phyloP scores from a whole-genome alignment of 371 early-diverging fungal species.

The Dinochytrium kinnereticum region DNA sequence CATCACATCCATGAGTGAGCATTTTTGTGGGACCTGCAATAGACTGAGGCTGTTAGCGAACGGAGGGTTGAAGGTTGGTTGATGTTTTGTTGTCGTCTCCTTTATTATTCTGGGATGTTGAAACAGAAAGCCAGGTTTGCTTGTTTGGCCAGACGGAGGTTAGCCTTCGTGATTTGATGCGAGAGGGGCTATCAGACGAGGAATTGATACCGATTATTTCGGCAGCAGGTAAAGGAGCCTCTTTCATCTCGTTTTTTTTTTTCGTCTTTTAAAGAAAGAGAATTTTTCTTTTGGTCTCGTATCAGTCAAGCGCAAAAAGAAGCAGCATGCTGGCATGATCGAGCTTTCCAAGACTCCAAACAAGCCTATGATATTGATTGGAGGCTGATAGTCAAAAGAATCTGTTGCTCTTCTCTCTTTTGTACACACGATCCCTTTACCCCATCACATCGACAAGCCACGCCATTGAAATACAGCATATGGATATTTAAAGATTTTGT shows the following conservation, averaged over 20 bases:
- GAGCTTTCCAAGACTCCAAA: conserved; percentile 81
- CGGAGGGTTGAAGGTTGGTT: conserved; percentile 92
- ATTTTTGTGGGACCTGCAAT: conserved; percentile 93
- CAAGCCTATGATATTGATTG: conserved; percentile 94
- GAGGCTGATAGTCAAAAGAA: conserved; percentile 73
- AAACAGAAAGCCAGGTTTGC: conserved; percentile 60
- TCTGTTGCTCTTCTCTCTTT: too few relatives aligned
- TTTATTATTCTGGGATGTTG: neutral
- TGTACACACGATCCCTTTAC: too few relatives aligned
- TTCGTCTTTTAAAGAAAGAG: too few relatives aligned
- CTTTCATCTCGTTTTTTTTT: too few relatives aligned
- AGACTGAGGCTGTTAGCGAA: conserved; percentile 92
- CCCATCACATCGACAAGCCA: too few relatives aligned
- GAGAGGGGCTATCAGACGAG: conserved; percentile 69
- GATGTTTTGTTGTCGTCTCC: neutral
- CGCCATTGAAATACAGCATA: too few relatives aligned
- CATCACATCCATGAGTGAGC: conserved; percentile 94
- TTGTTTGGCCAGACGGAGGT: conserved; percentile 91
- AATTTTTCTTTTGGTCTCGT: neutral
- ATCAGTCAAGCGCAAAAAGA: conserved; percentile 81
- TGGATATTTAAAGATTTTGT: too few relatives aligned
- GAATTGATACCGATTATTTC: conserved; percentile 72
- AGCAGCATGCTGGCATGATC: conserved; percentile 90
- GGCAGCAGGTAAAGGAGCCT: conserved; percentile 55
- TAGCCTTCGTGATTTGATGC: conserved; percentile 77